Percentiles rank a stretch among this genome's conserved stretches.
Evolutionary conservation across 2,329 filamentous ascomycete species (phyloP).

Genomic region (Stenocarpella maydis): DNA sequence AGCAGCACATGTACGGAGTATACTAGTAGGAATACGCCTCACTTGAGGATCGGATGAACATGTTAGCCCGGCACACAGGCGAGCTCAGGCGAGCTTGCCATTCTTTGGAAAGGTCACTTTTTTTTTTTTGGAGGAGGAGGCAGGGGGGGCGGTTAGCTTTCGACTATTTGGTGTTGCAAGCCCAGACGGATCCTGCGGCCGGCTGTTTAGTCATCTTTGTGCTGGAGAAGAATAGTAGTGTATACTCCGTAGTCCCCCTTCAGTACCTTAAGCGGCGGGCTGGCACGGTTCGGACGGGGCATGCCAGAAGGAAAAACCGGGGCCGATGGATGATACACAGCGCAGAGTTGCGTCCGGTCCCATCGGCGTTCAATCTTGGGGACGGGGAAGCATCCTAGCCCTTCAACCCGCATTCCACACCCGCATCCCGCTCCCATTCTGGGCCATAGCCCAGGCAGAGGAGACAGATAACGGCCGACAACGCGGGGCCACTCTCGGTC

Average conservation of each 20-base stretch:
- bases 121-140: no score
- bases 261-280: neutral
- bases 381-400: constrained; percentile 3
- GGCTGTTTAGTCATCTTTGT: neutral
- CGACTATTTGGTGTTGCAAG: neutral
- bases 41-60: constrained; percentile 23
- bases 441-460: neutral
- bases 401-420: constrained; percentile 18
- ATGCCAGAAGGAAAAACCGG: constrained; percentile 20
- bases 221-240: neutral
- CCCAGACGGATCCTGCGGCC: neutral
- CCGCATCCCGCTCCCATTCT: constrained; percentile 5
- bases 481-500: constrained; percentile 12
- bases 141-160: no score
- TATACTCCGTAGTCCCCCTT: no score
- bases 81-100: neutral
- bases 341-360: constrained; percentile 18
- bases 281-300: constrained; percentile 8
- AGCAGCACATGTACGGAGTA: no score
- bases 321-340: constrained; percentile 22
- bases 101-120: neutral
- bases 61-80: neutral
- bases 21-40: constrained; percentile 13
- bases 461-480: neutral
- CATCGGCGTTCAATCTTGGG: constrained; percentile 9